phyloP scores from a whole-genome alignment of 805 yeast genomes.

The Monosporozyma servazzii region DNA sequence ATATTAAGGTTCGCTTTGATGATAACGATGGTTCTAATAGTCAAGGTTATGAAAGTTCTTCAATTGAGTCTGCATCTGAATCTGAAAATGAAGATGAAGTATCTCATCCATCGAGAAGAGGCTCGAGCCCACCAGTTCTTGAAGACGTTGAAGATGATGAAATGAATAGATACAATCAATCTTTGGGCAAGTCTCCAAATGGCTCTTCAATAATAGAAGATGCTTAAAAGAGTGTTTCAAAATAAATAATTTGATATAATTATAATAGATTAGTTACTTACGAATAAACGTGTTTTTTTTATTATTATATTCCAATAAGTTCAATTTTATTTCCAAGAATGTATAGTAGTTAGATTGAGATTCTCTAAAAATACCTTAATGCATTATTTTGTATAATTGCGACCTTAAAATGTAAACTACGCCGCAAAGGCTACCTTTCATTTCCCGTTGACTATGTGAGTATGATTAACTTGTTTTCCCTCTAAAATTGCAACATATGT shows the following conservation, averaged over 20 bases:
- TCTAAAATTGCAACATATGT: too few species aligned
- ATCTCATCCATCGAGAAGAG: constrained; percentile 1
- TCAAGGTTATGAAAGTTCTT: neutral
- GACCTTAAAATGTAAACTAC: too few species aligned
- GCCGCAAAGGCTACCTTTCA: too few species aligned
- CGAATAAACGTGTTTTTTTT: too few species aligned
- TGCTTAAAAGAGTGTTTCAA: neutral
- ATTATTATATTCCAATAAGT: too few species aligned
- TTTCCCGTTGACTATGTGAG: too few species aligned
- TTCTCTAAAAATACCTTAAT: too few species aligned
- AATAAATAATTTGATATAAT: neutral
- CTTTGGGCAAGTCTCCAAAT: constrained; percentile 17
- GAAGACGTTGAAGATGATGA: constrained; percentile 32
- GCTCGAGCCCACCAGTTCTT: constrained; percentile 17
- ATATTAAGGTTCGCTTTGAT: neutral
- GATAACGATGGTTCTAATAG: neutral
- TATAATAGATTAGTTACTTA: neutral
- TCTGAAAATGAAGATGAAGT: neutral
- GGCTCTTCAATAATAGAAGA: constrained; percentile 26
- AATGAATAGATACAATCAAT: constrained; percentile 18
- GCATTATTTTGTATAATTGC: too few species aligned
- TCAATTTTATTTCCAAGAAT: too few species aligned
- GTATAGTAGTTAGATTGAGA: too few species aligned
- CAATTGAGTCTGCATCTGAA: neutral
- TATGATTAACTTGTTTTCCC: too few species aligned